A percentile compares a stretch with the other conserved stretches of the same genome.
These are phyloP conservation scores for Eimeria sp. DNA, from an alignment of 169 alveolate species.

Conservation along the genomic window DNA sequence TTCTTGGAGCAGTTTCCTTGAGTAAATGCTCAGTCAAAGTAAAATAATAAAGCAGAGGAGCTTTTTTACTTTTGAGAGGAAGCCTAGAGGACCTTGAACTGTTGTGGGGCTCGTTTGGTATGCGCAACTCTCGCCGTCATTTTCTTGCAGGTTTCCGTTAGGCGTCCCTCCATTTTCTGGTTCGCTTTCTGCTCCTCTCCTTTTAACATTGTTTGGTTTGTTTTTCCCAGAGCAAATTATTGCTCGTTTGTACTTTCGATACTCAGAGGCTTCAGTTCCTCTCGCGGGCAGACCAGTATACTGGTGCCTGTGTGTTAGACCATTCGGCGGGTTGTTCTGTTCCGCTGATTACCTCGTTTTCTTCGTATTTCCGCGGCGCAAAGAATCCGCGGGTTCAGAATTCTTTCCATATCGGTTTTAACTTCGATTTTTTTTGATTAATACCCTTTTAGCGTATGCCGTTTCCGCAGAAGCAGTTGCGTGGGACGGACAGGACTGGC, in stretches of 20 bases:
- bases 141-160: slow-evolving; percentile 14
- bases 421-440: neutral
- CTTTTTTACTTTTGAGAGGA: slow-evolving; percentile 21
- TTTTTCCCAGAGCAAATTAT: neutral
- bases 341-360: neutral
- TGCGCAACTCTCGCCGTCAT: slow-evolving; percentile 23
- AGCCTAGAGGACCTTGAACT: slow-evolving; percentile 14
- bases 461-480: slow-evolving; percentile 29
- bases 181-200: slow-evolving; percentile 1
- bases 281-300: slow-evolving; percentile 52
- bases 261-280: neutral
- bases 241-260: neutral
- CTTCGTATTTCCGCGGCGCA: neutral
- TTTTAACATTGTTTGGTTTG: neutral
- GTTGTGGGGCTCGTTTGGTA: slow-evolving; percentile 59
- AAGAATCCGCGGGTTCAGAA: neutral
- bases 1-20: neutral
- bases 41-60: neutral
- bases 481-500: slow-evolving; percentile 58
- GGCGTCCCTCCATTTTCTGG: neutral
- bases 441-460: neutral
- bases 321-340: slow-evolving; percentile 4
- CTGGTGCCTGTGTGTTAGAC: slow-evolving; percentile 54
- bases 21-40: neutral
- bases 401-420: neutral